Percentiles rank a stretch among this genome's conserved stretches.
These are phyloP conservation scores for Fusarium tanahbumbuense DNA, from an alignment of 2,329 filamentous ascomycete species.

Conservation along the genomic window DNA sequence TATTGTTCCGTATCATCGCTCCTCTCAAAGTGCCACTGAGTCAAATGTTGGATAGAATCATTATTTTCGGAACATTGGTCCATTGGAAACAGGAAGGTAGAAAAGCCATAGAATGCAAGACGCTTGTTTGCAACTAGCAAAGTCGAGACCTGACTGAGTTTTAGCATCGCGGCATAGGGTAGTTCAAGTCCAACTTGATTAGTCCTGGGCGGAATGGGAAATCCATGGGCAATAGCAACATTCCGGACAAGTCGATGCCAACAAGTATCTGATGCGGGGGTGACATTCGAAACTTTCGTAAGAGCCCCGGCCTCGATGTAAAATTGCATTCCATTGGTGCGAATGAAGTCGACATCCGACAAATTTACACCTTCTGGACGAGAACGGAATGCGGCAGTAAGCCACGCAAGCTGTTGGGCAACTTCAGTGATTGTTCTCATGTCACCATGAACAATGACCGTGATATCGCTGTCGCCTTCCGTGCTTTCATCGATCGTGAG, in stretches of 20 bases:
- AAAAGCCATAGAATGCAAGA: neutral
- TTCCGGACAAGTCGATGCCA: neutral
- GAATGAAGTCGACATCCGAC: neutral
- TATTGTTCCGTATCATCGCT: too few species aligned
- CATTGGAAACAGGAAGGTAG: neutral
- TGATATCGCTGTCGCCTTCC: neutral
- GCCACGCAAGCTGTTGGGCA: neutral
- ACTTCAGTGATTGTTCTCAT: neutral
- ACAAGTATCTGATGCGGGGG: neutral
- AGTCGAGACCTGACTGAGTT: neutral
- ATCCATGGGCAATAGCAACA: neutral
- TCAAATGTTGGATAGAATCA: neutral
- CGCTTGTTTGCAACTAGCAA: neutral
- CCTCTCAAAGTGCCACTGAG: neutral
- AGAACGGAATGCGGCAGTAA: neutral
- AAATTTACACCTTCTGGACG: neutral
- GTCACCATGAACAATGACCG: fast-evolving
- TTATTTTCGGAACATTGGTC: neutral
- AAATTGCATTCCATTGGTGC: neutral
- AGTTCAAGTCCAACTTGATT: neutral
- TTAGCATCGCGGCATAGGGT: neutral
- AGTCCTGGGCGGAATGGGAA: neutral
- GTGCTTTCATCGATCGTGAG: neutral
- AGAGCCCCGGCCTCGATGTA: neutral
- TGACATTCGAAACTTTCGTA: neutral